Base-by-base conservation (phyloP, 2,329 filamentous ascomycete genomes). In the Fusarium heterosporum region DNA sequence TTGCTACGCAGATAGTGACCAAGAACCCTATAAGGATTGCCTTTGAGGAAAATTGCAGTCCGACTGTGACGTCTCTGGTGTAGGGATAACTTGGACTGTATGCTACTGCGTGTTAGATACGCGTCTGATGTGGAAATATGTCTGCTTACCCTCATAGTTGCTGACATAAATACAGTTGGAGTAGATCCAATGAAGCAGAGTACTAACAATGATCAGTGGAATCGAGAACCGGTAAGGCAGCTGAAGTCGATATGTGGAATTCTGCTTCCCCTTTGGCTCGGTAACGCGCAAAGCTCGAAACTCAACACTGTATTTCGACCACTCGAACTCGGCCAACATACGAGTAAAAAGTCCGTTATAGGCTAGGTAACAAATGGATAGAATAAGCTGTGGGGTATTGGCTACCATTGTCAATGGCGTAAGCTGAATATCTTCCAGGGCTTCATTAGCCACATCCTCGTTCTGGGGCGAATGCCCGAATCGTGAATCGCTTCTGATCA, bases 191-290 rank as follows among this genome's bases (percentile, higher is more conserved):
- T 73, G 71, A 1, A 73, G 55, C 1, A 25, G 4, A 14, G 53
- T 64, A 2, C 63, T 68, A 7, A 67, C 41, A 0, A 62, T 12
- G 3, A 70, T 51, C 6, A 73, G 48, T 1, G 69, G 71, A 4
- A 73, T 57, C 0, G 69, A 71, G 16, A 59, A 69, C 3, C 58
- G 39, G 17, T 72, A 72, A 7, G 70, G 71, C 1, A 73, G 34
- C 26, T 73, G 69, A 9, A 73, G 62, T 4, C 66, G 64, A 28
- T 71, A 73, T 0, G 69, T 69, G 4, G 62, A 55, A 6, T 50
- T 55, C 26, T 73, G 71, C 11, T 53, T 52, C 0, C 66, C 64
- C n/a, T 29, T 58, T 0, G 62, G 62, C 9, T 62, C 42, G 0
- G 70, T 71, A 2, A 73, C 70, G 1, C 71, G 55, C 11, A 72